Evolutionary conservation across 1,284 basidiomycete genomes (phyloP).

Genomic region (Cutaneotrichosporon cyanovorans): DNA sequence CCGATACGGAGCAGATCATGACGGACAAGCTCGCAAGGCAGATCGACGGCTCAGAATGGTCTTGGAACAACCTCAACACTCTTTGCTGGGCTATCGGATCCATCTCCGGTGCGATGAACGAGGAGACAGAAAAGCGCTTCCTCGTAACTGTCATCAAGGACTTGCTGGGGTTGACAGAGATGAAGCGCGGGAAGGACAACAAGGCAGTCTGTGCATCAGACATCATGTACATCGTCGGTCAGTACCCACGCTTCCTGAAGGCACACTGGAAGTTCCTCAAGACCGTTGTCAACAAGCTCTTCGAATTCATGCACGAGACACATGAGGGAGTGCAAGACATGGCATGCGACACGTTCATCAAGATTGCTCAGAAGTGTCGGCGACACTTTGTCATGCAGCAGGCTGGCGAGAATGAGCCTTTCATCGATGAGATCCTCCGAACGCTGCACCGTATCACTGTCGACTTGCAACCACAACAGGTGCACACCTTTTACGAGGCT

Average conservation of each 20-base stretch:
- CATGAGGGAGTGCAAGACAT: constrained; percentile 99
- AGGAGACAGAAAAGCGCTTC: constrained; percentile 98
- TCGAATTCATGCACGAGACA: constrained; percentile 99
- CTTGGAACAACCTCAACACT: constrained; percentile 98
- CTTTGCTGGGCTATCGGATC: constrained; percentile 99
- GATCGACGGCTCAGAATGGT: constrained; percentile 97
- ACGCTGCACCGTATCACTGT: constrained; percentile 89
- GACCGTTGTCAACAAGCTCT: constrained; percentile 99
- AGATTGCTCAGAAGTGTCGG: constrained; percentile 97
- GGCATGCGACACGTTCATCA: constrained; percentile 99
- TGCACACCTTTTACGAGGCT: constrained; percentile 95
- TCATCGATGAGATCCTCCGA: constrained; percentile 95
- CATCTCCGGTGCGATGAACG: constrained; percentile 98
- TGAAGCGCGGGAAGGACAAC: constrained; percentile 99
- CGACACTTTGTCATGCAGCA: constrained; percentile 99
- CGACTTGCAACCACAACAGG: constrained; percentile 90
- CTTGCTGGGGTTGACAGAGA: constrained; percentile 89
- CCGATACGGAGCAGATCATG: constrained; percentile 92
- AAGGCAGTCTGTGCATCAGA: constrained; percentile 99
- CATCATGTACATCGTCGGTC: constrained; percentile 99
- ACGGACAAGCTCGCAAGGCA: constrained; percentile 96
- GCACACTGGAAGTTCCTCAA: constrained; percentile 99
- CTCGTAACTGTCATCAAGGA: constrained; percentile 99
- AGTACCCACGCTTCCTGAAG: constrained; percentile 98
- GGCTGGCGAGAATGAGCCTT: constrained; percentile 92